These are phyloP conservation scores for Xylaria sp. DNA, from an alignment of 2,329 filamentous ascomycete genomes.

Conservation along the genomic window DNA sequence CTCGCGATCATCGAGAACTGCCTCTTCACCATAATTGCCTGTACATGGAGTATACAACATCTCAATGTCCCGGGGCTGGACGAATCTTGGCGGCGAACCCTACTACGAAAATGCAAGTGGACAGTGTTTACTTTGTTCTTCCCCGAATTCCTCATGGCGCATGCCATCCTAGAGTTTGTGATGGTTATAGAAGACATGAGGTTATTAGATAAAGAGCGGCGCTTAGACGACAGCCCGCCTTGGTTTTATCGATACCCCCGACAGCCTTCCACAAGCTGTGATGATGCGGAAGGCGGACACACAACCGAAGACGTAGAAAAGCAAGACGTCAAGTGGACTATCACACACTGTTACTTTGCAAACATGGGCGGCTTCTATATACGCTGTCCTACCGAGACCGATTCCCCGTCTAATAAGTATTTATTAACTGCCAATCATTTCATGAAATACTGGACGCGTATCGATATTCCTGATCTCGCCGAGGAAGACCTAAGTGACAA, in stretches of 20 bases:
- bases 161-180: constrained; percentile 9
- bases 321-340: neutral
- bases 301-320: neutral
- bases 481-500: constrained; percentile 13
- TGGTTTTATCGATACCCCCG: constrained; percentile 4
- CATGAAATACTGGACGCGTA: neutral
- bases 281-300: neutral
- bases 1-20: constrained; percentile 7
- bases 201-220: neutral
- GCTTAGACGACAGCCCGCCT: neutral
- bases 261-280: neutral
- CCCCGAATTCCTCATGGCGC: constrained; percentile 19
- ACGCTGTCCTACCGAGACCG: neutral
- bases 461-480: neutral
- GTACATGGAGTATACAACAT: constrained; percentile 20
- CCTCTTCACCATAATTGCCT: constrained; percentile 14
- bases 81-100: neutral
- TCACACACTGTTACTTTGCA: constrained; percentile 19
- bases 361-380: constrained; percentile 19
- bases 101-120: constrained; percentile 10
- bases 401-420: neutral
- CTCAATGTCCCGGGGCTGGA: constrained; percentile 3
- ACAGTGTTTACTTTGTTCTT: constrained; percentile 9
- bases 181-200: neutral
- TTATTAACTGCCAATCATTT: constrained; percentile 2